Conservation (phyloP, 495 filamentous ascomycete genomes). For the Chaetomium fimeti region DNA sequence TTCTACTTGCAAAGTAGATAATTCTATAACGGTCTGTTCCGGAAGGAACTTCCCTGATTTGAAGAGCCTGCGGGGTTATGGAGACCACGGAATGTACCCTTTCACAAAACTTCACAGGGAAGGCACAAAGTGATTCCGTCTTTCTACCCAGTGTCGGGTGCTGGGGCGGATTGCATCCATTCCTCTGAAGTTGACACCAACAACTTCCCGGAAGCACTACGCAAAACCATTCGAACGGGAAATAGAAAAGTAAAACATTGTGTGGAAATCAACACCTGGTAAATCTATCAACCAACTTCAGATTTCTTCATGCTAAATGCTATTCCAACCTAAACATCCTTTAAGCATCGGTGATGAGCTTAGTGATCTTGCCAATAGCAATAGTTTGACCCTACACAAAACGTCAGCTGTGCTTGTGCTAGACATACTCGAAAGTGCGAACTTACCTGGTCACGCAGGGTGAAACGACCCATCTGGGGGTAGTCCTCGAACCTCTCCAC, state of each 20-base stretch:
- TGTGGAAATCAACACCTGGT: not conserved
- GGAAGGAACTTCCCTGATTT: no score
- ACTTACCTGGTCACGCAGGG: slow-evolving; percentile 83
- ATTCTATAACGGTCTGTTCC: no score
- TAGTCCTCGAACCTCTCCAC: slow-evolving; percentile 94
- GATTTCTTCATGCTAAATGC: slow-evolving; percentile 1
- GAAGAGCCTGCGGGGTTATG: no score
- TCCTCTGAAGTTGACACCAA: no score
- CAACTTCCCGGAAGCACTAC: no score
- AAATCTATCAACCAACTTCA: not conserved
- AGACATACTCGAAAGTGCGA: slow-evolving; percentile 20
- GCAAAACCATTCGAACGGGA: no score
- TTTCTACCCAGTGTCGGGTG: no score
- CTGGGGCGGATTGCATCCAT: no score
- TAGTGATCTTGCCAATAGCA: slow-evolving; percentile 94
- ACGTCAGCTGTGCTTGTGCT: slow-evolving; percentile 26
- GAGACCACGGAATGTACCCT: no score
- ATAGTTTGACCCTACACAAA: slow-evolving; percentile 80
- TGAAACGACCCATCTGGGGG: slow-evolving; percentile 90
- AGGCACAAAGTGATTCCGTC: no score
- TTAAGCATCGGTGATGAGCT: slow-evolving; percentile 55
- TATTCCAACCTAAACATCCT: not conserved
- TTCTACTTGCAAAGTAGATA: no score
- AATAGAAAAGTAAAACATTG: not conserved
- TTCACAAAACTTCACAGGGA: no score